Evolutionary conservation across 1,284 basidiomycete genomes (phyloP).

Genomic region (Schizophyllum commune): DNA sequence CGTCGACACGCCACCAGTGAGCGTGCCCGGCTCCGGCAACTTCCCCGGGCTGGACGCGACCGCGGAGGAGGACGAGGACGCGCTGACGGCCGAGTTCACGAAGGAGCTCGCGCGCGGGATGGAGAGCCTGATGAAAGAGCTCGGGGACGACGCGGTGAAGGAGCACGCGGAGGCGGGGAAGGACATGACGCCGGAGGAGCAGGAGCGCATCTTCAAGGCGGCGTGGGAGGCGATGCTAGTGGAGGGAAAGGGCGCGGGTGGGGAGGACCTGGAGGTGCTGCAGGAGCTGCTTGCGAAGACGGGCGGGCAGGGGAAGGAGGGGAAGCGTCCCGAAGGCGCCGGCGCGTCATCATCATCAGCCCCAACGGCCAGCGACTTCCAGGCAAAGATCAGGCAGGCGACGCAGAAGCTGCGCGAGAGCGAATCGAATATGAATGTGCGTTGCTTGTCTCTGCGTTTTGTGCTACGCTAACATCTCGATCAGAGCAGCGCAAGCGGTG

Average conservation of each 20-base stretch:
- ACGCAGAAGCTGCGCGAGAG: conserved; percentile 77
- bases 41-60: conserved; percentile 16
- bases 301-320: conserved; percentile 25
- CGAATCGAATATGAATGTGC: conserved; percentile 47
- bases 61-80: conserved; percentile 25
- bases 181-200: conserved; percentile 23
- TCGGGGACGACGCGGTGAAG: conserved; percentile 33
- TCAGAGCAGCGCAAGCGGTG: conserved; percentile 20
- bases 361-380: conserved; percentile 39
- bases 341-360: too few species aligned
- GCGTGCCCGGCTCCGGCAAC: conserved; percentile 23
- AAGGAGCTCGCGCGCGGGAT: conserved; percentile 74
- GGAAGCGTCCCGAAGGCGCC: conserved; percentile 16
- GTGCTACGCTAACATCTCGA: conserved; percentile 6
- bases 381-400: conserved; percentile 70
- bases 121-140: conserved; percentile 76
- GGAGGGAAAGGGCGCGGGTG: conserved; percentile 30
- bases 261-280: not conserved
- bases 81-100: conserved; percentile 52
- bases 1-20: conserved; percentile 29
- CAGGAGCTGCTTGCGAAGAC: conserved; percentile 15
- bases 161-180: conserved; percentile 11
- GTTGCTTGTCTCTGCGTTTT: not conserved
- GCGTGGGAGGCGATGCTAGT: conserved; percentile 73
- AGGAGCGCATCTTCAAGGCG: conserved; percentile 43